Evolutionary conservation across 306 rosid genomes (phyloP).

Genomic region (Trichosanthes cucumerina): DNA sequence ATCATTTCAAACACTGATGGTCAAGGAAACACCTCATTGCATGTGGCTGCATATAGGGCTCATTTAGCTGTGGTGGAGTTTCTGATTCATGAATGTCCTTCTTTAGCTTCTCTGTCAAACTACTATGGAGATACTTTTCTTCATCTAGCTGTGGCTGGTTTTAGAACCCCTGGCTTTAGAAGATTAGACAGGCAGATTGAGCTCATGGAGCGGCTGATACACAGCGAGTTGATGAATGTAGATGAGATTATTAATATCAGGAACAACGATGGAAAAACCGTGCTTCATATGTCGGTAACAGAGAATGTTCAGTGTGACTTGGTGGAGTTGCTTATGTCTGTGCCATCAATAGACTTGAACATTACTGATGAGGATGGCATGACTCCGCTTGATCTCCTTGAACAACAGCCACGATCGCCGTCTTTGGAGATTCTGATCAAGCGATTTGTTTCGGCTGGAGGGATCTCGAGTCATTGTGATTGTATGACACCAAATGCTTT

Average conservation of each 20-base stretch:
- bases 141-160: slow-evolving; percentile 85
- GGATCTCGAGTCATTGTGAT: slow-evolving; percentile 37
- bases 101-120: slow-evolving; percentile 34
- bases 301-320: slow-evolving; percentile 45
- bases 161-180: slow-evolving; percentile 68
- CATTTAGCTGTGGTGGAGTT: slow-evolving; percentile 49
- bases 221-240: slow-evolving; percentile 25
- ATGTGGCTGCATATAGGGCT: slow-evolving; percentile 69
- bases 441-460: slow-evolving; percentile 60
- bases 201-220: slow-evolving; percentile 45
- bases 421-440: slow-evolving; percentile 71
- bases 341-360: slow-evolving; percentile 55
- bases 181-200: slow-evolving; percentile 65
- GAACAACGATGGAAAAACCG: slow-evolving; percentile 79
- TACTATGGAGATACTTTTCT: slow-evolving; percentile 73
- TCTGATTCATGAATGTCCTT: slow-evolving; percentile 45
- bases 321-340: slow-evolving; percentile 61
- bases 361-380: slow-evolving; percentile 46
- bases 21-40: slow-evolving; percentile 74
- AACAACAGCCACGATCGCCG: slow-evolving; percentile 41
- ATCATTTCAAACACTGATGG: slow-evolving; percentile 48
- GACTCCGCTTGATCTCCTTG: slow-evolving; percentile 77
- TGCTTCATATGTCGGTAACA: slow-evolving; percentile 60
- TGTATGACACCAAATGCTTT: slow-evolving; percentile 32
- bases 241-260: slow-evolving; percentile 43